Evolutionary conservation across 345 rosid species (phyloP), one percentile per base, ranked within the genome.

Genomic region (Syzygium aromaticum): DNA sequence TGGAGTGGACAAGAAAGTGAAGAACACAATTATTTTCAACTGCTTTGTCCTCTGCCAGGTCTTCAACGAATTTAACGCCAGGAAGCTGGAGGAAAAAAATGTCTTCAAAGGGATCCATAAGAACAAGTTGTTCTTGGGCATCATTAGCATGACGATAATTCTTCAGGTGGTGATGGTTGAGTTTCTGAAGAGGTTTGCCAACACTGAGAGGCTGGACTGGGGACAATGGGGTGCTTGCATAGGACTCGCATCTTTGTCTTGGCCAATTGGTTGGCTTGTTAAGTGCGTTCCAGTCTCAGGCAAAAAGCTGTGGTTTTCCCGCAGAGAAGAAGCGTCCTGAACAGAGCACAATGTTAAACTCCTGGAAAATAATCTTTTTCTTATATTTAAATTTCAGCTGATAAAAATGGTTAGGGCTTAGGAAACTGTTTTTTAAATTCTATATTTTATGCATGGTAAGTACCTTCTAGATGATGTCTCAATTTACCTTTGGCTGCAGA

Each of bases 81-180:
- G 99, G 90, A 94, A 93, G 90, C 91, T 96, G 3, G 96, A 95
- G 87, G 93, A 93, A 92, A 95, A 90, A 92, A 96, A 96, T 84
- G 95, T 95, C 49, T 95, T 95, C 40, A 73, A 93, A 52, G 98
- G 95, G 1, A 78, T 96, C 83, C 95, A 91, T n/a, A 91, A 91
- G 91, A 95, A 95, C 92, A 93, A 85, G 88, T 84, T 93, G 89
- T 96, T 95, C 77, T 2, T 94, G 40, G 96, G 92, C n/a, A 94
- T 94, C 64, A 88, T 95, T 14, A 88, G 89, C 6, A 86, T 92
- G 57, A 95, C 95, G n/a, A 84, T 94, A 84, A 86, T 93, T 85
- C 93, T 95, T 49, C 96, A 96, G 85, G 95, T 92, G 73, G 91
- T 93, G 85, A 95, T 95, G 95, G 96, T 95, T 33, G 96, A 97